Evolutionary conservation across 345 rosid species (phyloP).

Genomic region (Lumnitzera racemosa): DNA sequence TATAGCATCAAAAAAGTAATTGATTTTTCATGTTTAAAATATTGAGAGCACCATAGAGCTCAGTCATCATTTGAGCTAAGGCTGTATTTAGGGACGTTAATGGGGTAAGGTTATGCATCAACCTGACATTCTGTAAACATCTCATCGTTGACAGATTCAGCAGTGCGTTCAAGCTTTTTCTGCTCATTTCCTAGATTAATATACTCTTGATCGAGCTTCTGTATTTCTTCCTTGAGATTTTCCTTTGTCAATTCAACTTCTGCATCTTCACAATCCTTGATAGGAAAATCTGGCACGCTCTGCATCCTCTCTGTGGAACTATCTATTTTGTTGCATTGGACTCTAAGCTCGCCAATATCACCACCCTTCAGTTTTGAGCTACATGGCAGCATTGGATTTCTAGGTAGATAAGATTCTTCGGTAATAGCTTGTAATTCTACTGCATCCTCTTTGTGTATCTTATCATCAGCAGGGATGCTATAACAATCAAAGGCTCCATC

Average conservation of each 20-base stretch:
- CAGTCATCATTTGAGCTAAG: too few relatives aligned
- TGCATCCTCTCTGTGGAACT: slow-evolving; percentile 8
- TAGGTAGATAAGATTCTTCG: slow-evolving; percentile 23
- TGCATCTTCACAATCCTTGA: slow-evolving; percentile 15
- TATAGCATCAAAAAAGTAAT: too few relatives aligned
- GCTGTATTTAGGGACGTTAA: too few relatives aligned
- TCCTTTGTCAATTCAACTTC: slow-evolving; percentile 36
- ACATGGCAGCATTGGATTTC: slow-evolving; percentile 14
- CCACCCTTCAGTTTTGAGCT: slow-evolving; percentile 14
- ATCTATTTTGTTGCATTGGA: slow-evolving; percentile 18
- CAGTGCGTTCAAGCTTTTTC: slow-evolving; percentile 84
- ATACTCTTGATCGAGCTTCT: slow-evolving; percentile 45
- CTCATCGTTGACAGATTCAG: slow-evolving; percentile 90
- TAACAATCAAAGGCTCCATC: too few relatives aligned
- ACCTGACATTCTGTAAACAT: slow-evolving; percentile 98
- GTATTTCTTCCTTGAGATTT: slow-evolving; percentile 70
- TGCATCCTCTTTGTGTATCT: slow-evolving; percentile 16
- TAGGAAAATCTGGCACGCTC: slow-evolving; percentile 15
- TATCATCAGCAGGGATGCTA: slow-evolving; percentile 17
- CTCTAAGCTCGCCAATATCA: slow-evolving; percentile 17
- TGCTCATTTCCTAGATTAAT: slow-evolving; percentile 65
- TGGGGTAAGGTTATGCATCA: not conserved
- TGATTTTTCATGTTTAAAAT: too few relatives aligned
- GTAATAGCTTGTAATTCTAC: slow-evolving; percentile 13
- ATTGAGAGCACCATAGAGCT: too few relatives aligned